These are phyloP conservation scores for Teunomyces gatunensis DNA, from an alignment of 805 yeast species.

Conservation along the genomic window DNA sequence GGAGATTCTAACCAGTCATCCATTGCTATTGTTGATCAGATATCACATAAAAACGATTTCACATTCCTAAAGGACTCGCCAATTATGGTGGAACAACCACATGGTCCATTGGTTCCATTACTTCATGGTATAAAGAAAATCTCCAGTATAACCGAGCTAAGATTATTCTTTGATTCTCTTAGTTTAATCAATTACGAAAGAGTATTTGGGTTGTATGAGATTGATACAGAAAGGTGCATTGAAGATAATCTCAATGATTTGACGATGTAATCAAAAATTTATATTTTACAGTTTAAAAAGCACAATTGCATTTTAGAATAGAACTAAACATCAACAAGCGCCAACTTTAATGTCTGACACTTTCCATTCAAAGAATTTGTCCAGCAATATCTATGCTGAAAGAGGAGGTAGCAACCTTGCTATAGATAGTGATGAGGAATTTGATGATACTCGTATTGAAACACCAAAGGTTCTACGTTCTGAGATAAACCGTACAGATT, in stretches of 20 bases:
- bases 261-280: not conserved
- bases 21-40: constrained; percentile 48
- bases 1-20: constrained; percentile 19
- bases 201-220: constrained; percentile 47
- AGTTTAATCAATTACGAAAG: constrained; percentile 66
- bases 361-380: not conserved
- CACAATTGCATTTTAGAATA: not conserved
- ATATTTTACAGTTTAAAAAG: constrained; percentile 4
- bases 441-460: constrained; percentile 28
- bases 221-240: constrained; percentile 43
- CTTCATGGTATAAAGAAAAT: constrained; percentile 42
- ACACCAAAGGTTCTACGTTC: constrained; percentile 18
- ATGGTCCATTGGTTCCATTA: constrained; percentile 40
- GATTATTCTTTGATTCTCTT: constrained; percentile 63
- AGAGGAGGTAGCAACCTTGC: not conserved
- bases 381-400: not conserved
- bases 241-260: constrained; percentile 62
- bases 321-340: not conserved
- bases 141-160: constrained; percentile 45
- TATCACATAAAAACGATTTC: constrained; percentile 33
- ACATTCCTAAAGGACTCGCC: constrained; percentile 34
- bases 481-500: not conserved
- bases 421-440: constrained; percentile 22
- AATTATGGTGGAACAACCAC: constrained; percentile 34
- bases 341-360: not conserved